phyloP scores from a whole-genome alignment of 257 asterid species.

The Echium plantagineum region DNA sequence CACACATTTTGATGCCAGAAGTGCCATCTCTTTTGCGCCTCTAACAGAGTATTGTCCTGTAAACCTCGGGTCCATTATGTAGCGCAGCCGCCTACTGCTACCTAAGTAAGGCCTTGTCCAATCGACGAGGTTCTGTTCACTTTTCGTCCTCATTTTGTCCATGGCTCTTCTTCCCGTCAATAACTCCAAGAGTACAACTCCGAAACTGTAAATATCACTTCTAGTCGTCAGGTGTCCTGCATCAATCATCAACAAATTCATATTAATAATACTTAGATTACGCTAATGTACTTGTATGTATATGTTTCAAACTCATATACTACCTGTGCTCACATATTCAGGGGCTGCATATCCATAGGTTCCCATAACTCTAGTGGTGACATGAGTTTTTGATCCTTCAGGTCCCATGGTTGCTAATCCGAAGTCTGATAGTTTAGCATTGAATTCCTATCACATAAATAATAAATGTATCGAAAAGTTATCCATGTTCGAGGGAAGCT shows the following conservation, averaged over 20 bases:
- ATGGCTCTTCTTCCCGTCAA: conserved; percentile 76
- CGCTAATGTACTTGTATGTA: too few species aligned
- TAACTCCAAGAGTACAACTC: conserved; percentile 74
- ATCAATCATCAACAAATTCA: conserved; percentile 3
- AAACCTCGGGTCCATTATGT: conserved; percentile 59
- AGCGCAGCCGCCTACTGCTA: conserved; percentile 50
- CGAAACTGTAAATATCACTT: conserved; percentile 85
- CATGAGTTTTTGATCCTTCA: conserved; percentile 88
- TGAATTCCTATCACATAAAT: conserved; percentile 43
- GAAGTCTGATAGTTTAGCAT: conserved; percentile 78
- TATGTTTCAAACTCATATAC: too few species aligned
- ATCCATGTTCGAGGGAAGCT: too few species aligned
- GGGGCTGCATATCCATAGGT: conserved; percentile 97
- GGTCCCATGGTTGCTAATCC: conserved; percentile 97
- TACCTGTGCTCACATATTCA: conserved; percentile 87
- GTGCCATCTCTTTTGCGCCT: conserved; percentile 72
- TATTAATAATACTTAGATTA: neutral
- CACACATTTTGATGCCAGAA: conserved; percentile 56
- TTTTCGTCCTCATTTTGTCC: conserved; percentile 61
- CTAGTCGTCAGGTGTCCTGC: conserved; percentile 83
- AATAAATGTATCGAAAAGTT: too few species aligned
- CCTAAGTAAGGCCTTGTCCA: conserved; percentile 64
- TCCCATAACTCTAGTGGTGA: conserved; percentile 90
- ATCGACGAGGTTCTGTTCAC: conserved; percentile 63
- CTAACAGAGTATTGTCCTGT: conserved; percentile 72